Conservation (phyloP, 176 grass and related monocot genomes). For the Aegilops speltoides region DNA sequence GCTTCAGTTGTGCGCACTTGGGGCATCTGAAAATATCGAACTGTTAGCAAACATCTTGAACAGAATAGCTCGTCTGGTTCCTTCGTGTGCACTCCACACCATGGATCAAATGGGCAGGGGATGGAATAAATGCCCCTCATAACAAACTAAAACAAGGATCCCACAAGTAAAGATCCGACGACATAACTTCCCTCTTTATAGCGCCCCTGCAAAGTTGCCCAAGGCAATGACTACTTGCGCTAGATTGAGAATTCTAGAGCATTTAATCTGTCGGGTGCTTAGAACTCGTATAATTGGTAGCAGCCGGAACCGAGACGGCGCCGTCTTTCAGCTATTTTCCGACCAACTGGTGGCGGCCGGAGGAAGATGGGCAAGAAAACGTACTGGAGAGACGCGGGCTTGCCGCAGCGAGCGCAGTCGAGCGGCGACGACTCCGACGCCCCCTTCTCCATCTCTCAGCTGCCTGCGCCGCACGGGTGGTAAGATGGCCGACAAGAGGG, state of each 20-base stretch:
- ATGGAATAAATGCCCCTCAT: not conserved
- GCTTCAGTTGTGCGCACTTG: conserved; percentile 75
- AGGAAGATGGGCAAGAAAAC: not conserved
- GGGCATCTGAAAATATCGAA: conserved; percentile 70
- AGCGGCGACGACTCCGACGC: conserved; percentile 46
- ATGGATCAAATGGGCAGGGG: not conserved
- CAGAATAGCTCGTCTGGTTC: not conserved
- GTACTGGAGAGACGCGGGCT: conserved; percentile 84
- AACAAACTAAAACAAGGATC: not conserved
- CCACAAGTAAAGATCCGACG: no score
- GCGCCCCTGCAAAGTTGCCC: not conserved
- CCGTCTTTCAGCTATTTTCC: not conserved
- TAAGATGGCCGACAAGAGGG: not conserved
- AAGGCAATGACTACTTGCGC: not conserved
- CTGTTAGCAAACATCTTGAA: not conserved
- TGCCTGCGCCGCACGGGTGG: not conserved
- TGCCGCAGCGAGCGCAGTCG: conserved; percentile 76
- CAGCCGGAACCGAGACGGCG: not conserved
- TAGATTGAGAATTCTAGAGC: not conserved
- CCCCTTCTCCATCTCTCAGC: conserved; percentile 65
- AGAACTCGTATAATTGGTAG: not conserved
- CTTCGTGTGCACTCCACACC: not conserved
- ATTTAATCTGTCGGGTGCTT: not conserved
- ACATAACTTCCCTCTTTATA: not conserved
- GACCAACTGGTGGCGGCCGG: not conserved